Evolutionary conservation across 1,284 basidiomycete genomes (phyloP), one percentile per base, ranked within the genome.

Genomic region (Ustilago esculenta): DNA sequence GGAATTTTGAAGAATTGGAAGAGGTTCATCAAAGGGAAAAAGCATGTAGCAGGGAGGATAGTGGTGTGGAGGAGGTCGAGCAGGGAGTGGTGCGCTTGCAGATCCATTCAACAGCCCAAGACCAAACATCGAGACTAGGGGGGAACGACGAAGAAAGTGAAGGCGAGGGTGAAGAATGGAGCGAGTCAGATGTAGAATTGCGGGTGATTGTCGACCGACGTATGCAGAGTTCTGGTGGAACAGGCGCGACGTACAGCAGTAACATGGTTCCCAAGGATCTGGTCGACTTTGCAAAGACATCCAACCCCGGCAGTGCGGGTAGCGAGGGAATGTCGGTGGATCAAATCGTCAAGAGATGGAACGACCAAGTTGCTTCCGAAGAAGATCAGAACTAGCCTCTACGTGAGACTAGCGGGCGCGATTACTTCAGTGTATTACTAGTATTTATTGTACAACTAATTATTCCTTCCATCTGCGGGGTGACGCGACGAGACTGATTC

Each of bases 201-300:
- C 1, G 86, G 85, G 3, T 89, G 87, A 0, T 85, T 83, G 27
- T 84, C 85, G 47, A 90, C 88, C 65, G 51, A 11, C 92, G 93
- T 1, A 35, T 63, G 37, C 46, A 51, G n/a, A 32, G 24, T 18
- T 20, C 35, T 7, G 44, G 49, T 5, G 54, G 52, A 3, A 42
- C 57, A 4, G 47, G 53, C n/a, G 65, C 65, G 10, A 85, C 87
- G 1, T 86, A 92, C 77, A 89, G 90, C 68, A 89, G 91, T 75
- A 97, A 96, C 79, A 95, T 95, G 90, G 86, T 95, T 15, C 95
- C 94, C 2, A 85, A 91, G 34, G 94, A 98, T 77, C 90, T 92
- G 12, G 84, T 96, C 18, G 87, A 86, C 48, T 83, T 95, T 77
- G 90, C 91, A 72, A 86, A 86, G 23, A 36, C 46, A 15, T 35